phyloP scores from a whole-genome alignment of 305 asterid genomes.

The Fraxinus platypoda region DNA sequence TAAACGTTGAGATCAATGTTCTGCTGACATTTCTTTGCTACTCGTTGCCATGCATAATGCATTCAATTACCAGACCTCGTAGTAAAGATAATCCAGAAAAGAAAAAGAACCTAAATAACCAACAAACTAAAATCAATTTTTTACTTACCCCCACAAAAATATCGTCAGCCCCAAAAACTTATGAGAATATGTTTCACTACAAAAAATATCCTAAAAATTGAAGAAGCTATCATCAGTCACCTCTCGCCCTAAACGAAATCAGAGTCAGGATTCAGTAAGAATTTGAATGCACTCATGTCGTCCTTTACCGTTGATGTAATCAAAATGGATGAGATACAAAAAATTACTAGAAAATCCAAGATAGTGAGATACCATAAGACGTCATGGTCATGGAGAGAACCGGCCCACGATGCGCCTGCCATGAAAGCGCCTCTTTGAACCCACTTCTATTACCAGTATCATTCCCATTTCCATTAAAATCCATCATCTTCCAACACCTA shows the following conservation, averaged over 20 bases:
- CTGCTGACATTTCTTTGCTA: not conserved
- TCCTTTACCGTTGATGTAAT: not conserved
- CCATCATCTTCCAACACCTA: conserved; percentile 77
- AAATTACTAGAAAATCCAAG: not conserved
- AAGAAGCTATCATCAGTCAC: not conserved
- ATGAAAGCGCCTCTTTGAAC: conserved; percentile 61
- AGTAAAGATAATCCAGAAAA: not conserved
- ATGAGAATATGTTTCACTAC: not conserved
- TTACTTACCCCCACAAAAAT: not conserved
- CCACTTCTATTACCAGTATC: conserved; percentile 28
- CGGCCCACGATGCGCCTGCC: conserved; percentile 90
- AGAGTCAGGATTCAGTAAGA: not conserved
- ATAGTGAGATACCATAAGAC: conserved; percentile 55
- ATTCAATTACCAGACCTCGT: not conserved
- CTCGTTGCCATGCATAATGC: not conserved
- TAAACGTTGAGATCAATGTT: not conserved
- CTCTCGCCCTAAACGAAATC: not conserved
- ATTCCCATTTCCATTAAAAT: conserved; percentile 32
- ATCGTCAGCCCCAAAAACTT: not conserved
- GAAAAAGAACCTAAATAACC: not conserved
- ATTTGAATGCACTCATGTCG: conserved; percentile 9
- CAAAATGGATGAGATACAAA: conserved; percentile 1
- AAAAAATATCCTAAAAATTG: not conserved
- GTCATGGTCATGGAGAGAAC: conserved; percentile 80
- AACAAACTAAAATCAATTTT: not conserved